Conservation (phyloP, 768 basidiomycete species). For the Melanogaster broomeanus region DNA sequence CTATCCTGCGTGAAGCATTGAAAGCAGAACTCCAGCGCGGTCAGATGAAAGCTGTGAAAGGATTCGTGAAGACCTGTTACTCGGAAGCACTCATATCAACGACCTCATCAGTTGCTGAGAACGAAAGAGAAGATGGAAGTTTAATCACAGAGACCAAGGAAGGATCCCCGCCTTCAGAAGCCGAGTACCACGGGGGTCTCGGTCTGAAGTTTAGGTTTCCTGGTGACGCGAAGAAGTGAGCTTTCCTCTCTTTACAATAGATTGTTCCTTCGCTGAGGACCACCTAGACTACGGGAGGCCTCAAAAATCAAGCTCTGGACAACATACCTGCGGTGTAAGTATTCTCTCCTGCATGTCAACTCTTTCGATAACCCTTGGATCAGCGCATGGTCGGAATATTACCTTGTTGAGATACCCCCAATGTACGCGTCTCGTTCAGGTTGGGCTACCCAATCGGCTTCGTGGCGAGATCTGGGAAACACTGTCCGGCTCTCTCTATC, state of each 20-base stretch:
- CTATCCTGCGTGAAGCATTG: conserved; percentile 82
- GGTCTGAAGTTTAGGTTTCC: conserved; percentile 88
- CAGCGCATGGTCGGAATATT: conserved; percentile 93
- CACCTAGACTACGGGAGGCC: conserved; percentile 76
- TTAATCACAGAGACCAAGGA: conserved; percentile 57
- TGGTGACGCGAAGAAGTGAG: conserved; percentile 89
- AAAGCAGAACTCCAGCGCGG: conserved; percentile 88
- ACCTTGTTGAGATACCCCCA: conserved; percentile 95
- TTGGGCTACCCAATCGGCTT: conserved; percentile 91
- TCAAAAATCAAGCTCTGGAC: conserved; percentile 97
- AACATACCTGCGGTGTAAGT: conserved; percentile 75
- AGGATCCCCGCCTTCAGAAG: conserved; percentile 44
- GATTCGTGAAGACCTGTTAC: conserved; percentile 90
- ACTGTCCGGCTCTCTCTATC: conserved; percentile 88
- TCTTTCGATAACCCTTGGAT: conserved; percentile 10
- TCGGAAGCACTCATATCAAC: conserved; percentile 83
- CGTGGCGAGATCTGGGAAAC: conserved; percentile 99
- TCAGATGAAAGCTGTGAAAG: conserved; percentile 91
- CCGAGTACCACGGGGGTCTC: conserved; percentile 73
- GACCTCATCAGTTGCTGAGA: conserved; percentile 56
- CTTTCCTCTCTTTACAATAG: conserved; percentile 8
- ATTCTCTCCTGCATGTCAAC: not conserved
- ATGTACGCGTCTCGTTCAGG: conserved; percentile 95
- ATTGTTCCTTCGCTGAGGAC: conserved; percentile 11
- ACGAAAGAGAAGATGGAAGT: conserved; percentile 70